A percentile compares a stretch with the other conserved stretches of the same genome.
Evolutionary conservation across 139 green algal species (phyloP).

Genomic region (Ettlia oleoabundans): DNA sequence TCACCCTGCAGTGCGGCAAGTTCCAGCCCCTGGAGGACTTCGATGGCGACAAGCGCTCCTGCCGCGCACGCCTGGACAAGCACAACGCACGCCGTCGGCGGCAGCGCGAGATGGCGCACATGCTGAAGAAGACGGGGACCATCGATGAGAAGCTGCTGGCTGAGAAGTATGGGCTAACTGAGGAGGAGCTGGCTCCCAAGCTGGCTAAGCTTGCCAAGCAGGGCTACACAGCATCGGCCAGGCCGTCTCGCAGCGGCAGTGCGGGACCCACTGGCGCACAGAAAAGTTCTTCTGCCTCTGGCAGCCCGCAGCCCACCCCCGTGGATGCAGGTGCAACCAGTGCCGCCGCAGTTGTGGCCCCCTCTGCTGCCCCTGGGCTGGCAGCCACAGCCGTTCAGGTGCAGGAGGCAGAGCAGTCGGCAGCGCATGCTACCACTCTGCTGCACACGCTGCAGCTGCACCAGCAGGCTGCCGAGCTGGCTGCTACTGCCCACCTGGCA

Average conservation of each 20-base stretch:
- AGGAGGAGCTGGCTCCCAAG: conserved; percentile 43
- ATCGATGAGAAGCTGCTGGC: conserved; percentile 38
- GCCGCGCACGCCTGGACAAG: conserved; percentile 58
- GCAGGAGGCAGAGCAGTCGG: too few relatives aligned
- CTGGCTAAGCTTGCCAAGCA: background rate
- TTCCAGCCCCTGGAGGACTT: conserved; percentile 49
- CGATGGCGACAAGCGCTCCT: conserved; percentile 54
- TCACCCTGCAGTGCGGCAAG: conserved; percentile 34
- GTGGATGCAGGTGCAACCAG: too few relatives aligned
- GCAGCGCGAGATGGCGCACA: conserved; percentile 46
- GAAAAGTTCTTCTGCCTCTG: background rate
- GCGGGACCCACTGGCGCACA: background rate
- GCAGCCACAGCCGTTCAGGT: too few relatives aligned
- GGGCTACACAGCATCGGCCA: background rate
- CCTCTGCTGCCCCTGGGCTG: too few relatives aligned
- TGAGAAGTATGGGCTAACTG: conserved; percentile 39
- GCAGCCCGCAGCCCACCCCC: background rate
- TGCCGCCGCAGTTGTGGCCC: too few relatives aligned
- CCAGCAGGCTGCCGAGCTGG: conserved; percentile 4
- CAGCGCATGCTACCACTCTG: background rate
- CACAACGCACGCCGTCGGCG: conserved; percentile 70
- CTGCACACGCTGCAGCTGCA: conserved; percentile 13
- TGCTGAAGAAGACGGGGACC: conserved; percentile 39
- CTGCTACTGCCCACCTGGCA: background rate
- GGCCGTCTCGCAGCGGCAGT: background rate